Conservation (phyloP, 306 rosid species). For the Hippophae tibetana region DNA sequence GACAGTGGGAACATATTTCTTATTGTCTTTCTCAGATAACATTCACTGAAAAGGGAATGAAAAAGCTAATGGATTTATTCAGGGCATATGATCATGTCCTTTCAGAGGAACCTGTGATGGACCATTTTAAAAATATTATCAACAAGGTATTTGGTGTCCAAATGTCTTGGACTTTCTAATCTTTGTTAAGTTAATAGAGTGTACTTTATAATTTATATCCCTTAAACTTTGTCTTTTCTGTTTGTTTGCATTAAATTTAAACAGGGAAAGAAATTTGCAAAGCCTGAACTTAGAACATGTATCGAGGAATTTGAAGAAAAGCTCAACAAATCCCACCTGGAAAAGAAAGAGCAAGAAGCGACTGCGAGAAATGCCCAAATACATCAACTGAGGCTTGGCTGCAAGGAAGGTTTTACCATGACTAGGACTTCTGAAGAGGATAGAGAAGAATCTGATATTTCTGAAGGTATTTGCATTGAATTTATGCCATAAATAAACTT, state of each 20-base stretch:
- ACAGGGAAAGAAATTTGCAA: conserved; percentile 90
- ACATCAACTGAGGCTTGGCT: conserved; percentile 53
- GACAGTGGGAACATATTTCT: conserved; percentile 79
- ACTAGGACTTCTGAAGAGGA: conserved; percentile 30
- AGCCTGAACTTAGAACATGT: conserved; percentile 66
- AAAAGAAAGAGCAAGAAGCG: conserved; percentile 76
- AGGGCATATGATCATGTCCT: conserved; percentile 73
- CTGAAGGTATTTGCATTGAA: conserved; percentile 42
- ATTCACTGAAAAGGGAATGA: conserved; percentile 88
- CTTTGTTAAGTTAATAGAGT: neutral
- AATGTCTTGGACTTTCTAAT: conserved; percentile 14
- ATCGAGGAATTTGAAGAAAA: conserved; percentile 94
- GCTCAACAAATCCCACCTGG: conserved; percentile 64
- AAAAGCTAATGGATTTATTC: conserved; percentile 74
- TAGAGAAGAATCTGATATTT: conserved; percentile 31
- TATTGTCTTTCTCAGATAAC: conserved; percentile 94
- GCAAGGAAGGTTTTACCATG: conserved; percentile 28
- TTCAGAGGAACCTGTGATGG: conserved; percentile 76
- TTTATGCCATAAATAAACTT: conserved; percentile 12
- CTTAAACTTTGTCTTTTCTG: neutral
- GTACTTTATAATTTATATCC: too few relatives aligned
- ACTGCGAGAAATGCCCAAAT: conserved; percentile 72
- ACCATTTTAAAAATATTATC: conserved; percentile 63
- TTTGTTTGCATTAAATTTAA: conserved; percentile 6
- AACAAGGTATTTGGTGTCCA: conserved; percentile 51